Evolutionary conservation across 2,329 filamentous ascomycete genomes (phyloP).

Genomic region (Botrytis squamosa): DNA sequence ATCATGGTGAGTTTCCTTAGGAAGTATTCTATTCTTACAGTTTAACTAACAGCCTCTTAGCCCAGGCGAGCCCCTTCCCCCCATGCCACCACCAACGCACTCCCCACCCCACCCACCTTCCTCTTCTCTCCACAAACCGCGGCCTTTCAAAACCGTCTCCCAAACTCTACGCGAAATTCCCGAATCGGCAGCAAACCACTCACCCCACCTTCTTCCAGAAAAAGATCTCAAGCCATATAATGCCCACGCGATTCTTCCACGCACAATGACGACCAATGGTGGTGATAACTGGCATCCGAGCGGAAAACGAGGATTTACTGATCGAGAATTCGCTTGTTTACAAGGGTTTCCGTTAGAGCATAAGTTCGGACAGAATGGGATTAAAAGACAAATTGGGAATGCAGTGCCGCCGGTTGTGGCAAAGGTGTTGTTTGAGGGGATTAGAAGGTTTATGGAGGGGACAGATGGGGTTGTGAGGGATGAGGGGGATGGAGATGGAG

Average conservation of each 20-base stretch:
- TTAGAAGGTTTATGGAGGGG: slow-evolving; percentile 40
- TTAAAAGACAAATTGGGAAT: slow-evolving; percentile 72
- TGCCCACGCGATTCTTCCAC: slow-evolving; percentile 47
- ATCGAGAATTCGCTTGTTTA: slow-evolving; percentile 63
- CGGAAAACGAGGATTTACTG: slow-evolving; percentile 61
- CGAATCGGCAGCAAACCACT: slow-evolving; percentile 42
- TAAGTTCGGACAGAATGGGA: slow-evolving; percentile 48
- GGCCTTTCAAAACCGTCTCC: slow-evolving; percentile 47
- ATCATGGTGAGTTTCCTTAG: slow-evolving; percentile 38
- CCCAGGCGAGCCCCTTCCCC: slow-evolving; percentile 68
- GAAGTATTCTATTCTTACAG: not conserved
- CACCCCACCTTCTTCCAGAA: slow-evolving; percentile 24
- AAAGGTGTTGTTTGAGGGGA: slow-evolving; percentile 43
- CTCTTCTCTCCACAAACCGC: slow-evolving; percentile 6
- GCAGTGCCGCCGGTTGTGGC: slow-evolving; percentile 68
- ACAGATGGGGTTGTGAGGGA: slow-evolving; percentile 37
- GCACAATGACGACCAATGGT: slow-evolving; percentile 65
- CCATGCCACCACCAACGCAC: slow-evolving; percentile 64
- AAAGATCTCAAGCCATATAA: slow-evolving; percentile 44
- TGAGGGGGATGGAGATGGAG: not conserved
- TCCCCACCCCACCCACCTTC: slow-evolving; percentile 39
- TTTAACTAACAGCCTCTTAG: slow-evolving; percentile 39
- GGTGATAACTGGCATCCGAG: slow-evolving; percentile 63
- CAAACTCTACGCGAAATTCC: slow-evolving; percentile 35
- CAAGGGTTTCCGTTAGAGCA: slow-evolving; percentile 68